phyloP scores from a whole-genome alignment of 495 filamentous ascomycete genomes.

The Daldinia caldariorum region DNA sequence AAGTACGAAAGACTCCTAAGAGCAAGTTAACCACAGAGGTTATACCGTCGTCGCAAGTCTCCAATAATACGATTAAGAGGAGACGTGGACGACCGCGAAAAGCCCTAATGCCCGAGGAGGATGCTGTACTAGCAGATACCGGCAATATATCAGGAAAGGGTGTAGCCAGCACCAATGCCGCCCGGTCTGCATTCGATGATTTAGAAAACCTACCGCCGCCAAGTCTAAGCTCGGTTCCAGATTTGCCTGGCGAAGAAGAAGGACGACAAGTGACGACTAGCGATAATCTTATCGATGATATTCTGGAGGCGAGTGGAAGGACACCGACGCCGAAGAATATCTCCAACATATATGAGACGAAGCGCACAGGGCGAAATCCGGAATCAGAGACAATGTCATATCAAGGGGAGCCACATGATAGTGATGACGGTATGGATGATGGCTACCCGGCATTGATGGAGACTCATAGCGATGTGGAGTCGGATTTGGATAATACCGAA shows the following conservation, averaged over 20 bases:
- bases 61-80: constrained; percentile 35
- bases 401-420: constrained; percentile 27
- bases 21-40: constrained; percentile 14
- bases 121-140: constrained; percentile 36
- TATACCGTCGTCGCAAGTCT: constrained; percentile 43
- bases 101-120: constrained; percentile 40
- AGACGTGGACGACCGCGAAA: constrained; percentile 48
- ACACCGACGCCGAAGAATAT: constrained; percentile 26
- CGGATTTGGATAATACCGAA: constrained; percentile 33
- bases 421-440: constrained; percentile 24
- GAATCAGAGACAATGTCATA: constrained; percentile 26
- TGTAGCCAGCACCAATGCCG: constrained; percentile 12
- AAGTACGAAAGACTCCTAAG: constrained; percentile 42
- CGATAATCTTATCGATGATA: constrained; percentile 35
- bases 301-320: constrained; percentile 17
- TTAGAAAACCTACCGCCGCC: constrained; percentile 1
- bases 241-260: neutral
- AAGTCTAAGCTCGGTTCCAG: neutral
- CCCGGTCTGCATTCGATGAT: constrained; percentile 10
- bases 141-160: constrained; percentile 10
- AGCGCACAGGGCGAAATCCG: neutral
- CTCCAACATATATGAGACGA: constrained; percentile 13
- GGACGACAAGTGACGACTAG: constrained; percentile 42
- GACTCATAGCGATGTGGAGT: constrained; percentile 43
- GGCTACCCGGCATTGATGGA: constrained; percentile 41